Conservation (phyloP, 306 rosid species). For the Sesbania bispinosa region DNA sequence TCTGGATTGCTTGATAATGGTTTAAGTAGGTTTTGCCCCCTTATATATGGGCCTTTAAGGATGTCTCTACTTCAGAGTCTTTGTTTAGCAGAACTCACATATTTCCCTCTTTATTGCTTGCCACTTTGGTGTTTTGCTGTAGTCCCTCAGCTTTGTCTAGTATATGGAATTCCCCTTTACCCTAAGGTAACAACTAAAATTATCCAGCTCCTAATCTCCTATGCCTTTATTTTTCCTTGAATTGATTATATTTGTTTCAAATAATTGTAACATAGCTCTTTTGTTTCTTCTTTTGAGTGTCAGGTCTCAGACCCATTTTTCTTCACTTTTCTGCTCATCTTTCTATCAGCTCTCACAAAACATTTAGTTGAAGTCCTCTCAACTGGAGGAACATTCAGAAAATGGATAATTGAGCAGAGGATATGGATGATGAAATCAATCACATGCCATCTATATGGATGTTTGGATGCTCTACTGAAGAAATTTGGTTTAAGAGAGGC, state of each 20-base stretch:
- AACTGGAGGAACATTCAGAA: constrained; percentile 42
- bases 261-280: background rate
- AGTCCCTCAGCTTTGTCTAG: constrained; percentile 63
- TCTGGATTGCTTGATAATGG: constrained; percentile 58
- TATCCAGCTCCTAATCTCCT: too few species aligned
- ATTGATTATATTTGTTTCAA: background rate
- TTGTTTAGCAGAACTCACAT: constrained; percentile 44
- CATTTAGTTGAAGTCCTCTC: constrained; percentile 46
- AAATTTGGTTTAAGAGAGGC: constrained; percentile 48
- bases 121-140: constrained; percentile 57
- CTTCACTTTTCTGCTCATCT: constrained; percentile 37
- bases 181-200: constrained; percentile 50
- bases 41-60: constrained; percentile 37
- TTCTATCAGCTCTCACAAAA: constrained; percentile 37
- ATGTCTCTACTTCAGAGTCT: constrained; percentile 46
- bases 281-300: background rate
- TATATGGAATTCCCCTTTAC: constrained; percentile 50
- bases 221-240: too few species aligned
- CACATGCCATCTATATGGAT: constrained; percentile 49
- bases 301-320: constrained; percentile 56
- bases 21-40: constrained; percentile 56
- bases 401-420: constrained; percentile 60
- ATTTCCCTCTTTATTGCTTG: constrained; percentile 42
- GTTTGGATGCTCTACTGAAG: constrained; percentile 55
- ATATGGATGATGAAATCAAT: constrained; percentile 67